Conservation (phyloP, 805 yeast species). For the Metschnikowia dekortorum region DNA sequence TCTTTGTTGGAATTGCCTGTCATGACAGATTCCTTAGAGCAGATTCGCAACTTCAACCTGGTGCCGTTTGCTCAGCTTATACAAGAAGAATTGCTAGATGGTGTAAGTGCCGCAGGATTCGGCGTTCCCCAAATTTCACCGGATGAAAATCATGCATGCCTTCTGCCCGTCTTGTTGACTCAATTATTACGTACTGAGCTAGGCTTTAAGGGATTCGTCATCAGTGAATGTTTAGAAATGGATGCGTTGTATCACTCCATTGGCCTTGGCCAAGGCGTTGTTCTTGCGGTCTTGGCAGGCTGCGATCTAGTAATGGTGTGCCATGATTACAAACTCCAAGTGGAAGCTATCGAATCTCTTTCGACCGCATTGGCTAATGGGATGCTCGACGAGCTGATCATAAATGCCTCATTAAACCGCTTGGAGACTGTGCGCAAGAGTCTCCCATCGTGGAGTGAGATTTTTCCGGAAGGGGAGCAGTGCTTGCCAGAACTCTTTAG, state of each 20-base stretch:
- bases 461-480: constrained; percentile 34
- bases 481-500: constrained; percentile 23
- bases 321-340: constrained; percentile 49
- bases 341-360: constrained; percentile 48
- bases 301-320: constrained; percentile 64
- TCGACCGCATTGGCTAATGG: constrained; percentile 37
- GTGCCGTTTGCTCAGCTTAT: constrained; percentile 49
- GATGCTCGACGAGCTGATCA: constrained; percentile 39
- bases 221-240: constrained; percentile 60
- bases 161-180: constrained; percentile 49
- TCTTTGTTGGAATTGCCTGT: constrained; percentile 54
- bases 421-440: constrained; percentile 40
- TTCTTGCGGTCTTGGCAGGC: constrained; percentile 58
- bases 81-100: constrained; percentile 44
- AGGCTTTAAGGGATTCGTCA: constrained; percentile 52
- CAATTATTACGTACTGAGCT: constrained; percentile 48
- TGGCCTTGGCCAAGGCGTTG: constrained; percentile 64
- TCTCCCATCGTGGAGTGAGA: constrained; percentile 43
- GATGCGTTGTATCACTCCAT: constrained; percentile 59
- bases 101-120: constrained; percentile 59
- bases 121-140: constrained; percentile 59
- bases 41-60: constrained; percentile 45
- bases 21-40: constrained; percentile 52
- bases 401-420: constrained; percentile 38
- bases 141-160: constrained; percentile 59